Evolutionary conservation across 148 eudicot species (phyloP), one percentile per base, ranked within the genome.

Genomic region (Silene latifolia): DNA sequence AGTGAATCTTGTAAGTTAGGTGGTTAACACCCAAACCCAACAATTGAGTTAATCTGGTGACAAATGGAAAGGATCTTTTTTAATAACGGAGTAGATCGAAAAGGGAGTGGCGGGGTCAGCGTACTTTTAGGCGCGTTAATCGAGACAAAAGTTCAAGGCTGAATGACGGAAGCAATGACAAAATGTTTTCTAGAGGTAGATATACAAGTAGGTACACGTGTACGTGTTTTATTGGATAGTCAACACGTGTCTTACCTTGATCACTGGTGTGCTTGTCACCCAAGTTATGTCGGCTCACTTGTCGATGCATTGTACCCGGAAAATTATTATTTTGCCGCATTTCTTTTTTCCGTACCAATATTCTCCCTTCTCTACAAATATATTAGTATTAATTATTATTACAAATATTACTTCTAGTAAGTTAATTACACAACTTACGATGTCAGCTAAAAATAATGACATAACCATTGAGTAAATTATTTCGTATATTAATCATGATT

Each of bases 211-310:
- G 66, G 0, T 24, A 63, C 51, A 80, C 76, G 83, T 80, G 83
- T 58, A 5, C 15, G 0, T 0, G 2, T 15, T 0, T 48, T 2
- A 80, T 76, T 76, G 83, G 83, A 0, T 48, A 35, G 80, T 76
- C 83, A 80, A 76, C 80, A 76, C 73, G 83, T 76, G 83, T 76
- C 57, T 62, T 72, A 80, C 80, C 80, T 81, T 77, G 77, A 73
- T 76, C 83, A 76, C 73, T 79, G 61, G 11, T 63, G 76, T 80
- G 69, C 79, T 80, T 80, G 83, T 76, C 79, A 72, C 73, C 83
- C 83, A 80, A 80, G 83, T 71, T 57, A 80, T 53, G 76, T 64
- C 72, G 72, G 73, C 76, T 76, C 73, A 44, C 69, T 69, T 80
- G 80, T 72, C 80, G 63, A 77, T 61, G 68, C 77, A 67, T 56